Percentiles rank a stretch among this genome's conserved stretches.
Evolutionary conservation across 495 filamentous ascomycete genomes (phyloP).

Genomic region (Chaetomium tenue): DNA sequence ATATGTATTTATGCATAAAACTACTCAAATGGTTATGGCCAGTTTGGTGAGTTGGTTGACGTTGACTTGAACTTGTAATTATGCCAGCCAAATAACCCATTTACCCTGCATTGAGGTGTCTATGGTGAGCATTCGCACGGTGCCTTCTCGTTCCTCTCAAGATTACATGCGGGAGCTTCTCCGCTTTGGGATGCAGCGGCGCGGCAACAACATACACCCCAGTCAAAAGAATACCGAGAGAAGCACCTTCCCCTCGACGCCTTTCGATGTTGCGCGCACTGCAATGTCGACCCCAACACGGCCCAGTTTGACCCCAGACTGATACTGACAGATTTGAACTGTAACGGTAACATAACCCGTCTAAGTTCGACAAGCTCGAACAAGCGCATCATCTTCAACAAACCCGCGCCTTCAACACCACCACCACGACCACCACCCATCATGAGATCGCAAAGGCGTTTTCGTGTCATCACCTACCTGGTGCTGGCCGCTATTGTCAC

Average conservation of each 20-base stretch:
- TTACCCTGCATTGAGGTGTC: no score
- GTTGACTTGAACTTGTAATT: no score
- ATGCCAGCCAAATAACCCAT: no score
- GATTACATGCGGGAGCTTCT: neutral
- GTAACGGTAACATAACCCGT: neutral
- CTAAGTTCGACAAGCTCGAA: neutral
- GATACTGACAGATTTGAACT: neutral
- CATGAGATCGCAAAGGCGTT: conserved; percentile 72
- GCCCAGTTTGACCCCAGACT: neutral
- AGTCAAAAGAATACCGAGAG: neutral
- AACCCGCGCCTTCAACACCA: neutral
- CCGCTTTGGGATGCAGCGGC: neutral
- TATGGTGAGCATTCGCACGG: no score
- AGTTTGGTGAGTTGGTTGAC: no score
- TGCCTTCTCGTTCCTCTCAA: no score
- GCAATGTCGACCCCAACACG: neutral
- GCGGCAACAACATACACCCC: no score
- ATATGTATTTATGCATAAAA: no score
- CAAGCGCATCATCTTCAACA: neutral
- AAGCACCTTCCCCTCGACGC: neutral
- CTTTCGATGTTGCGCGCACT: neutral
- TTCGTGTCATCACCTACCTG: conserved; percentile 58
- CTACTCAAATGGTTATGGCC: no score
- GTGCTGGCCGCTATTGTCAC: conserved; percentile 57
- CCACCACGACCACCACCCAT: conserved; percentile 23